Conservation (phyloP, 2,329 filamentous ascomycete genomes). For the Didymella glomerata region DNA sequence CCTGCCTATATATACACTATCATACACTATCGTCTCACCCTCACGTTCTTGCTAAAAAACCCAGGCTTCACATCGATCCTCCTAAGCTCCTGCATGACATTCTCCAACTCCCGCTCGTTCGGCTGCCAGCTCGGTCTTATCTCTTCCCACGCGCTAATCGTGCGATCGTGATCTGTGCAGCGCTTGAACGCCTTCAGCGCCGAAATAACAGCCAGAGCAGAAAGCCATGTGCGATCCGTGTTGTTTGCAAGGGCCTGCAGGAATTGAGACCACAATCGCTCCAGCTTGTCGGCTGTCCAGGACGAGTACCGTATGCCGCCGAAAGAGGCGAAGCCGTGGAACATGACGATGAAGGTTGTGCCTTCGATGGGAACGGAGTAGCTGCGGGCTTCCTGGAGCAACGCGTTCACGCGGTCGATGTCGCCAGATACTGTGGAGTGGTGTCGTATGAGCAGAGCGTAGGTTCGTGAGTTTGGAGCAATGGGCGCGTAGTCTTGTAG, state of each 20-base stretch:
- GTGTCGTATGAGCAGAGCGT: slow-evolving; percentile 79
- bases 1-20: not conserved
- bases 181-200: slow-evolving; percentile 66
- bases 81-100: slow-evolving; percentile 36
- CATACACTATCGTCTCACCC: slow-evolving; percentile 3
- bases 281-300: slow-evolving; percentile 77
- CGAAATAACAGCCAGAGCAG: slow-evolving; percentile 35
- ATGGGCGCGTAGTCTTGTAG: slow-evolving; percentile 73
- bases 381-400: slow-evolving; percentile 81
- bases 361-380: slow-evolving; percentile 73
- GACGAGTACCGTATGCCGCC: slow-evolving; percentile 71
- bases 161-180: slow-evolving; percentile 62
- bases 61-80: slow-evolving; percentile 30
- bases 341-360: slow-evolving; percentile 79
- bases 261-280: slow-evolving; percentile 50
- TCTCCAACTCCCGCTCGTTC: slow-evolving; percentile 45
- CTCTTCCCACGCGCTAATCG: slow-evolving; percentile 64
- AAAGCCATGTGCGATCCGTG: slow-evolving; percentile 42
- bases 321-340: slow-evolving; percentile 81
- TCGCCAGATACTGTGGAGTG: slow-evolving; percentile 74
- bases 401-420: slow-evolving; percentile 72
- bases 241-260: slow-evolving; percentile 30
- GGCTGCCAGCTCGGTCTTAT: slow-evolving; percentile 52
- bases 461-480: slow-evolving; percentile 79
- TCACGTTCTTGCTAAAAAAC: slow-evolving; percentile 26